These are phyloP conservation scores for Delonix regia DNA, from an alignment of 306 rosid species.

Conservation along the genomic window DNA sequence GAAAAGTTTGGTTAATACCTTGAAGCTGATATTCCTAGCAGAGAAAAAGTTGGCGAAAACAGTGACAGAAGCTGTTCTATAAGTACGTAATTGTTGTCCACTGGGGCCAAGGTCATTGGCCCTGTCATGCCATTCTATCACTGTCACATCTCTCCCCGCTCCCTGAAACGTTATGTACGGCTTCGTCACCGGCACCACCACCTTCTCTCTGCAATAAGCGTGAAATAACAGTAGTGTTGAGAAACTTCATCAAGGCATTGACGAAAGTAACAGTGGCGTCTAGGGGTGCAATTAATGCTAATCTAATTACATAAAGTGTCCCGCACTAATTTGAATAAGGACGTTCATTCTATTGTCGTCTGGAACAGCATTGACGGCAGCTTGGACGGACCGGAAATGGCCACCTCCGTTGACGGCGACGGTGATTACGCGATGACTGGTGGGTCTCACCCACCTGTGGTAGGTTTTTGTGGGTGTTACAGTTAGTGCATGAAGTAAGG, in stretches of 20 bases:
- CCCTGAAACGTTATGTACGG: constrained; percentile 75
- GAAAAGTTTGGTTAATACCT: constrained; percentile 37
- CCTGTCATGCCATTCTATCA: constrained; percentile 80
- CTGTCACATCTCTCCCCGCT: constrained; percentile 63
- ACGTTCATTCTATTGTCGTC: constrained; percentile 54
- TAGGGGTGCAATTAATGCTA: not conserved
- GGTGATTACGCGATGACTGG: constrained; percentile 50
- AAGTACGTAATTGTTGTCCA: constrained; percentile 75
- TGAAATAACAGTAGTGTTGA: not conserved
- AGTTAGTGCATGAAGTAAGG: constrained; percentile 31
- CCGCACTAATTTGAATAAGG: constrained; percentile 61
- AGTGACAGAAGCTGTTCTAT: constrained; percentile 74
- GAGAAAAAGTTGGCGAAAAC: constrained; percentile 70
- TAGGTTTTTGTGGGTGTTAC: constrained; percentile 28
- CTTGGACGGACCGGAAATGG: constrained; percentile 61
- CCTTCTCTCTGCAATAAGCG: constrained; percentile 67
- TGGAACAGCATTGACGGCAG: constrained; percentile 60
- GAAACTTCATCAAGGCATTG: too few species aligned
- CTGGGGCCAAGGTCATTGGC: constrained; percentile 70
- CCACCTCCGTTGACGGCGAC: constrained; percentile 56
- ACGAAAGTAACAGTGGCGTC: not conserved
- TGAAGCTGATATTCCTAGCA: constrained; percentile 77
- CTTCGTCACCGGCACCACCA: constrained; percentile 69
- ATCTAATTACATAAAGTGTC: constrained; percentile 55
- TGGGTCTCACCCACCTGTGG: constrained; percentile 57